A percentile compares a stretch with the other conserved stretches of the same genome.
phyloP scores from a whole-genome alignment of 768 basidiomycete species.

The Suillus placidus region DNA sequence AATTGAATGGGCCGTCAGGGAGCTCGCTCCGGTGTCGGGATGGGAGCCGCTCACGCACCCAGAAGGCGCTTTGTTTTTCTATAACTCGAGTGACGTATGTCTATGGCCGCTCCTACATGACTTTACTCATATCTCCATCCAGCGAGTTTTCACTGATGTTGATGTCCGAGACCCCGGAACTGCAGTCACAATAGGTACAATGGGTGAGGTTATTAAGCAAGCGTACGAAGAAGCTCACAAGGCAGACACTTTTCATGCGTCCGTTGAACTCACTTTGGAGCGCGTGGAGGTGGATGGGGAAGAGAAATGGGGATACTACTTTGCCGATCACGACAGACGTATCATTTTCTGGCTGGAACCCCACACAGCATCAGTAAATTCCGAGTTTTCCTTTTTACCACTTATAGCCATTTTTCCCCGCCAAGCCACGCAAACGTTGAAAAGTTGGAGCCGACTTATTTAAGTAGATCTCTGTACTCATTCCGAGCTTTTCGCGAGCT shows the following conservation, averaged over 20 bases:
- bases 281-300: background rate
- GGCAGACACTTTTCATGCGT: background rate
- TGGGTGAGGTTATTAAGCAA: background rate
- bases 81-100: slow-evolving; percentile 42
- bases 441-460: too few relatives aligned
- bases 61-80: slow-evolving; percentile 59
- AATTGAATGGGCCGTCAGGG: background rate
- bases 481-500: too few relatives aligned
- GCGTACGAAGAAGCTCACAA: background rate
- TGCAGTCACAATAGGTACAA: background rate
- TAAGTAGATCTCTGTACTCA: too few relatives aligned
- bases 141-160: slow-evolving; percentile 46
- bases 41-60: slow-evolving; percentile 53
- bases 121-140: background rate
- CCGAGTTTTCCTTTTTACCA: too few relatives aligned
- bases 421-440: too few relatives aligned
- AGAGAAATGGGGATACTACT: slow-evolving; percentile 10
- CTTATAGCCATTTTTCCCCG: too few relatives aligned
- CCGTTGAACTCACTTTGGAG: background rate
- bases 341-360: slow-evolving; percentile 10
- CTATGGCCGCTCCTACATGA: background rate
- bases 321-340: slow-evolving; percentile 2
- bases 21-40: background rate
- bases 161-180: background rate
- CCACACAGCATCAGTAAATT: too few relatives aligned